Evolutionary conservation across 2,329 filamentous ascomycete genomes (phyloP).

Genomic region (Sclerotinia minor): DNA sequence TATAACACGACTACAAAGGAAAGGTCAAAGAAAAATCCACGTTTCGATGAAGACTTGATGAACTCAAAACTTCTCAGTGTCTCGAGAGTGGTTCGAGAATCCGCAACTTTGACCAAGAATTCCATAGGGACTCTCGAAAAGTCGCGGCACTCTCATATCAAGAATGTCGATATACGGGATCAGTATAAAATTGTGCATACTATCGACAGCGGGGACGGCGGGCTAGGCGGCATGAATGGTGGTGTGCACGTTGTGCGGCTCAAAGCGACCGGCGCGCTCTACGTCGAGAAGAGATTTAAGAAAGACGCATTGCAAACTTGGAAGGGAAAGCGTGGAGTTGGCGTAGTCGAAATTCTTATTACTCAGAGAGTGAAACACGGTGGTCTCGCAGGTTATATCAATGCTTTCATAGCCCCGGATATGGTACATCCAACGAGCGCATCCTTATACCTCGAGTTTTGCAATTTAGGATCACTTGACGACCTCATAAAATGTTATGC

Average conservation of each 20-base stretch:
- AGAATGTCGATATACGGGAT: slow-evolving; percentile 26
- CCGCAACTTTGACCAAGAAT: slow-evolving; percentile 23
- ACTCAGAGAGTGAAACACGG: slow-evolving; percentile 32
- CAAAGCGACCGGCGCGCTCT: slow-evolving; percentile 26
- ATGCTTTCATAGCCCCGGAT: slow-evolving; percentile 30
- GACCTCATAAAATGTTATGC: slow-evolving; percentile 33
- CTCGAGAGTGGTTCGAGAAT: slow-evolving; percentile 22
- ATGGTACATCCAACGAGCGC: slow-evolving; percentile 16
- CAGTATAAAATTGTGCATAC: slow-evolving; percentile 34
- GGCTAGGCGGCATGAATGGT: slow-evolving; percentile 38
- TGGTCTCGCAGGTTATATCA: slow-evolving; percentile 33
- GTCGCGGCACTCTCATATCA: slow-evolving; percentile 19
- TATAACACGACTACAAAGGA: slow-evolving; percentile 16
- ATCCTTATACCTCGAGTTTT: slow-evolving; percentile 39
- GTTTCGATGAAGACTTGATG: slow-evolving; percentile 17
- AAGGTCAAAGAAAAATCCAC: slow-evolving; percentile 24
- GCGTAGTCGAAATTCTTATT: slow-evolving; percentile 33
- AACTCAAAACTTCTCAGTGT: slow-evolving; percentile 14
- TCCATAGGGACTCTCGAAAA: slow-evolving; percentile 4
- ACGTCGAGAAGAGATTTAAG: slow-evolving; percentile 33
- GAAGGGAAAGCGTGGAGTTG: not conserved
- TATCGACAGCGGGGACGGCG: slow-evolving; percentile 34
- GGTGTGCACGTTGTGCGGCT: slow-evolving; percentile 36
- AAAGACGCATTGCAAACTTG: not conserved
- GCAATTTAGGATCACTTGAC: slow-evolving; percentile 36